Percentiles rank a stretch among this genome's conserved stretches.
These are phyloP conservation scores for Isatis tinctoria DNA, from an alignment of 345 rosid genomes.

Conservation along the genomic window DNA sequence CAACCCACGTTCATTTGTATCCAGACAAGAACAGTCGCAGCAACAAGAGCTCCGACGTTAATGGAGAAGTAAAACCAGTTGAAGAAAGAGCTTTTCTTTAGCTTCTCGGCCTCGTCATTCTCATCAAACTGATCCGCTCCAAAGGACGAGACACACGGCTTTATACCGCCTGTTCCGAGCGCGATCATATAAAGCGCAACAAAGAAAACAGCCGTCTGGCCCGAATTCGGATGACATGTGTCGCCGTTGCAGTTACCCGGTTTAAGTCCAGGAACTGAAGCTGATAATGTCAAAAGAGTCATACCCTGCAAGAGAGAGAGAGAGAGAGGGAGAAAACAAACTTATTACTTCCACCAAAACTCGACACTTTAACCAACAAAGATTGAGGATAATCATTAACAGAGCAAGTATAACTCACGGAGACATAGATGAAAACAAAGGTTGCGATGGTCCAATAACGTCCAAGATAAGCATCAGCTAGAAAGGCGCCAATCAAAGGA, in stretches of 20 bases:
- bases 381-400: background rate
- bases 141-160: conserved; percentile 95
- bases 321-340: background rate
- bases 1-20: conserved; percentile 96
- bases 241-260: conserved; percentile 48
- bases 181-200: conserved; percentile 81
- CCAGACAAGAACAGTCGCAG: conserved; percentile 87
- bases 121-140: conserved; percentile 99
- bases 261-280: conserved; percentile 68
- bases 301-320: conserved; percentile 55
- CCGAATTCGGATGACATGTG: conserved; percentile 52
- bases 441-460: conserved; percentile 83
- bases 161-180: conserved; percentile 94
- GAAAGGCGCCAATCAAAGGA: conserved; percentile 85
- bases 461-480: conserved; percentile 93
- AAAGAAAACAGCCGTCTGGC: conserved; percentile 54
- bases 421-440: conserved; percentile 66
- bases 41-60: conserved; percentile 84
- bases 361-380: background rate
- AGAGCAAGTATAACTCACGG: conserved; percentile 49
- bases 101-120: conserved; percentile 62
- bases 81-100: conserved; percentile 85
- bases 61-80: conserved; percentile 96
- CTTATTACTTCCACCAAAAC: background rate
- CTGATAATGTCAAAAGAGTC: conserved; percentile 77